Base-by-base conservation (phyloP, 2,329 filamentous ascomycete genomes). In the Volutella citrinella region DNA sequence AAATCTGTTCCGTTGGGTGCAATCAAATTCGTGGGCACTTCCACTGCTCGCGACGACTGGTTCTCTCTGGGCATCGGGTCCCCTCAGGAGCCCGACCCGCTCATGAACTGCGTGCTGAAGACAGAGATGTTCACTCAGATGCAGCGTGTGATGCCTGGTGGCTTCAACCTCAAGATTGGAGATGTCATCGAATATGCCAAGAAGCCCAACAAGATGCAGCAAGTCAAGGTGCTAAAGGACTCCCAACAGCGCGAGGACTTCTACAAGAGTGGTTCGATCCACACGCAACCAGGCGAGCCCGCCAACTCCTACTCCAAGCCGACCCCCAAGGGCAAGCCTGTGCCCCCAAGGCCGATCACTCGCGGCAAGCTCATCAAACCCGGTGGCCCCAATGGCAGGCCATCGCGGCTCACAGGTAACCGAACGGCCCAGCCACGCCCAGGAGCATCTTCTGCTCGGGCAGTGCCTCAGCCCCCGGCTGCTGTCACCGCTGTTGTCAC, bases 101-200 rank as follows among this genome's bases (percentile, higher is more conserved):
- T 98, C 15, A 64, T 98, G 54, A 95, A 83, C 65, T 98, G 93
- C 56, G 69, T 96, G 14, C 81, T 98, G 63, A 98, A 98, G 70
- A 98, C 93, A 0, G 93, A 98, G 56, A 82, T 98, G 63, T 95
- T 97, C 57, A 94, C 91, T 1, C 90, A 96, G 45, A 81, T 98
- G 67, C 80, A 83, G 56, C 81, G 79, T 31, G 80, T 81, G 32
- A 85, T 94, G 63, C 82, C 85, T 4, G 87, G 85, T 8, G 82
- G 86, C 9, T 77, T 95, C 56, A 88, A 82, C 56, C 66, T 98
- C 29, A 88, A 86, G 63, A 84, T 97, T 43, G 79, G 70, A n/a
- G 83, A 93, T 18, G 75, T 74, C 39, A 90, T 98, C 49, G 87
- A 95, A 59, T 98, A 95, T 63, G 90, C 91, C 57, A 98, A 97